These are phyloP conservation scores for Colletotrichum tanaceti DNA, from an alignment of 2,329 filamentous ascomycete species.

Conservation along the genomic window DNA sequence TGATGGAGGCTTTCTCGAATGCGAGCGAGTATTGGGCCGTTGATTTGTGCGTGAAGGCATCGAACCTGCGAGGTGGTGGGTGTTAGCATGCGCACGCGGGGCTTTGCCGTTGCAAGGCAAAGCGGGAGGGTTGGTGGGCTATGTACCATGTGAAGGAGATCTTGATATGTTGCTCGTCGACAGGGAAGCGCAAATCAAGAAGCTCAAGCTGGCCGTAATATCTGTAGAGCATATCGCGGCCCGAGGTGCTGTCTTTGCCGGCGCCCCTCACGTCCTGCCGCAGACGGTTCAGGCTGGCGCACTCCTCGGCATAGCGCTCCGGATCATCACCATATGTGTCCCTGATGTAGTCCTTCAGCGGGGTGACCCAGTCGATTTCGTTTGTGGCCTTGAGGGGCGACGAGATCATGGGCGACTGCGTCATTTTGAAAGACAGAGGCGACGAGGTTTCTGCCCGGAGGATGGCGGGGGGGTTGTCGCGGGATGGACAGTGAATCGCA, in stretches of 20 bases:
- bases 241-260: slow-evolving; percentile 94
- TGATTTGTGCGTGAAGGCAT: slow-evolving; percentile 99
- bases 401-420: slow-evolving; percentile 94
- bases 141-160: slow-evolving; percentile 95
- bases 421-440: slow-evolving; percentile 61
- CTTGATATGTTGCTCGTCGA: slow-evolving; percentile 99
- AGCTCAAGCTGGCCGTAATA: slow-evolving; percentile 98
- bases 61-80: slow-evolving; percentile 74
- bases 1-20: slow-evolving; percentile 98
- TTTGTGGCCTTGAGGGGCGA: slow-evolving; percentile 93
- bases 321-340: slow-evolving; percentile 96
- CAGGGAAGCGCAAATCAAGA: slow-evolving; percentile 92
- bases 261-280: slow-evolving; percentile 98
- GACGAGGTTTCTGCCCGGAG: slow-evolving; percentile 17
- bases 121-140: slow-evolving; percentile 20
- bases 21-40: slow-evolving; percentile 96
- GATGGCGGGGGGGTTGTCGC: slow-evolving; percentile 21
- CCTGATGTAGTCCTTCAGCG: slow-evolving; percentile 92
- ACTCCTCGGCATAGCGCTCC: slow-evolving; percentile 95
- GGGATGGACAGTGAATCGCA: slow-evolving; percentile 22
- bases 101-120: neutral
- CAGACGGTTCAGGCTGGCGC: slow-evolving; percentile 90
- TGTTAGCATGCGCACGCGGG: slow-evolving; percentile 15
- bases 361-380: slow-evolving; percentile 97
- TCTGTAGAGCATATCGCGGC: slow-evolving; percentile 91